phyloP scores from a whole-genome alignment of 257 asterid species.

The Euphrasia confusa region DNA sequence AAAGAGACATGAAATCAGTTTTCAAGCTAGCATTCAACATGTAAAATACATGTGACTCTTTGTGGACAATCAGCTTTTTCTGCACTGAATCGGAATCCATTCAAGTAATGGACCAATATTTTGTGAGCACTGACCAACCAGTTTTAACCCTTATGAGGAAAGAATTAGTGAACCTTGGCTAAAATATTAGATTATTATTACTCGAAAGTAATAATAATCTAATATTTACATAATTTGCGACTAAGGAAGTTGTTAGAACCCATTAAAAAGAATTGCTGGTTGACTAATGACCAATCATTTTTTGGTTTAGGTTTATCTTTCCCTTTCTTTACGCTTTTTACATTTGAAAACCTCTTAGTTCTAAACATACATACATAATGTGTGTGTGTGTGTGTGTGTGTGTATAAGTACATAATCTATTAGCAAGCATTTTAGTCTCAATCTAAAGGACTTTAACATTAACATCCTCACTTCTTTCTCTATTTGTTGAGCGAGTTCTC shows the following conservation, averaged over 20 bases:
- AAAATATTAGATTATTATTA: too few relatives aligned
- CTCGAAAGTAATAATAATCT: not conserved
- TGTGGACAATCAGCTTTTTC: not conserved
- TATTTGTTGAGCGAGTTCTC: constrained; percentile 95
- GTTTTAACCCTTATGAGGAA: not conserved
- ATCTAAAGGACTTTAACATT: constrained; percentile 12
- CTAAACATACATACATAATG: not conserved
- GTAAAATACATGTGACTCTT: not conserved
- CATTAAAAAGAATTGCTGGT: not conserved
- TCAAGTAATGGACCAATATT: too few relatives aligned
- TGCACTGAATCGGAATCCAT: too few relatives aligned
- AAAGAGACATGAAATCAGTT: not conserved
- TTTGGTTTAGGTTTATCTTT: not conserved
- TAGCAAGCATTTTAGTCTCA: not conserved
- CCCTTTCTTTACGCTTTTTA: not conserved
- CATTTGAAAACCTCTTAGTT: not conserved
- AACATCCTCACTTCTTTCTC: constrained; percentile 65
- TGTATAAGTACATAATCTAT: too few relatives aligned
- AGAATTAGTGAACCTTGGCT: not conserved
- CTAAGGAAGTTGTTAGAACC: not conserved
- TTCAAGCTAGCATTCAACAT: not conserved
- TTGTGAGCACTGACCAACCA: not conserved
- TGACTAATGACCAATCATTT: not conserved
- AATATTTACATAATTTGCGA: not conserved
- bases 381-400: too few relatives aligned